Percentiles rank a stretch among this genome's conserved stretches.
phyloP scores from a whole-genome alignment of 2,329 filamentous ascomycete species.

The Fusarium tricinctum region DNA sequence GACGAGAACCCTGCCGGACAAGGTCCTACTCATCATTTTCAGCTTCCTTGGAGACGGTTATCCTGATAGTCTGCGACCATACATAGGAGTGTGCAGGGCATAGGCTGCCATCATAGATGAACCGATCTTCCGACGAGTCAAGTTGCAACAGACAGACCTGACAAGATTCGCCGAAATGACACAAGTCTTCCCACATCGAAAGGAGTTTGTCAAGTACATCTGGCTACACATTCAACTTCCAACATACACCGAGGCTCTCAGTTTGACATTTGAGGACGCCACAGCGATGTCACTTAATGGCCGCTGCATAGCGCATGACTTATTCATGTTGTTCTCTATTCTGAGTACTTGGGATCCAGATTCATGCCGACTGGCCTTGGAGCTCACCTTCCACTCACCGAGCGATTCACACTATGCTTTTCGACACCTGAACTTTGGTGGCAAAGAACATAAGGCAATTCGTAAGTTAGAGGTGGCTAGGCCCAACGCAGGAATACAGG shows the following conservation, averaged over 20 bases:
- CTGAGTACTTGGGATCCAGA: background rate
- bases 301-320: background rate
- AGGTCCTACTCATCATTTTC: background rate
- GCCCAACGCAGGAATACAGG: too few species aligned
- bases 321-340: too few species aligned
- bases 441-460: background rate
- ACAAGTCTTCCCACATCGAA: too few species aligned
- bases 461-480: too few species aligned
- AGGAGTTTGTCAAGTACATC: background rate
- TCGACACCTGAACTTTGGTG: background rate
- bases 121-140: background rate
- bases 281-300: background rate
- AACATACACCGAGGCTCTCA: too few species aligned
- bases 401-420: background rate
- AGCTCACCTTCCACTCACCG: background rate
- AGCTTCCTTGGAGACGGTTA: background rate
- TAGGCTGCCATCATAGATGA: too few species aligned
- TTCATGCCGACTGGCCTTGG: background rate
- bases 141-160: background rate
- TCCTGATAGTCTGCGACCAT: too few species aligned
- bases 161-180: background rate
- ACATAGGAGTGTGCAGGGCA: too few species aligned
- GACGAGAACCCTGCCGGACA: background rate
- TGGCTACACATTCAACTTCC: constrained; percentile 1
- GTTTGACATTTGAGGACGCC: background rate